Percentiles rank a stretch among this genome's conserved stretches.
Evolutionary conservation across 345 rosid genomes (phyloP).

Genomic region (Gossypium raimondii): DNA sequence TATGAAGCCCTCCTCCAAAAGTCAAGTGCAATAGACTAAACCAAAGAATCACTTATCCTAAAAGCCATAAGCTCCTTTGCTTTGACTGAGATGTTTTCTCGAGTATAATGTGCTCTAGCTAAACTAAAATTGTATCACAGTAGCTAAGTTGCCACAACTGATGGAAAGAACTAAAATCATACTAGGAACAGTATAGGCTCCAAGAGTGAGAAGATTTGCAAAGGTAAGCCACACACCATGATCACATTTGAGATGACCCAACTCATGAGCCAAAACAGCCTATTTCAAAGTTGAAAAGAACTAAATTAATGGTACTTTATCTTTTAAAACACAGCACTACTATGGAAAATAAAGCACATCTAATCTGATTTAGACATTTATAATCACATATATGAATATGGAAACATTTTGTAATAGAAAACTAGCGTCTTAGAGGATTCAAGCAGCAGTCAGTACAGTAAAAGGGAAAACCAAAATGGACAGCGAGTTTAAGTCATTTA

Average conservation of each 20-base stretch:
- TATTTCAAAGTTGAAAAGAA: constrained; percentile 21
- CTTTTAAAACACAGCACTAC: neutral
- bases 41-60: neutral
- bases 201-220: constrained; percentile 88
- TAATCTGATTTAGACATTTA: neutral
- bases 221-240: constrained; percentile 98
- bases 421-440: neutral
- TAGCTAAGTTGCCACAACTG: constrained; percentile 1
- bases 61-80: neutral
- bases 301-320: constrained; percentile 21
- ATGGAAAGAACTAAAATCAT: constrained; percentile 25
- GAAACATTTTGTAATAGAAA: neutral
- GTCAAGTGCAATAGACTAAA: neutral
- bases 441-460: neutral
- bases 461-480: neutral
- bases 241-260: constrained; percentile 95
- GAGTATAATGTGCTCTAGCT: neutral
- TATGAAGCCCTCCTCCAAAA: neutral
- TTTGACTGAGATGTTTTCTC: neutral
- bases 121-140: neutral
- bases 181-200: constrained; percentile 90
- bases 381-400: neutral
- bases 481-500: neutral
- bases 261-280: constrained; percentile 97
- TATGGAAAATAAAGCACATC: neutral